Evolutionary conservation across 1,284 basidiomycete genomes (phyloP).

Genomic region (Coniophora puteana): DNA sequence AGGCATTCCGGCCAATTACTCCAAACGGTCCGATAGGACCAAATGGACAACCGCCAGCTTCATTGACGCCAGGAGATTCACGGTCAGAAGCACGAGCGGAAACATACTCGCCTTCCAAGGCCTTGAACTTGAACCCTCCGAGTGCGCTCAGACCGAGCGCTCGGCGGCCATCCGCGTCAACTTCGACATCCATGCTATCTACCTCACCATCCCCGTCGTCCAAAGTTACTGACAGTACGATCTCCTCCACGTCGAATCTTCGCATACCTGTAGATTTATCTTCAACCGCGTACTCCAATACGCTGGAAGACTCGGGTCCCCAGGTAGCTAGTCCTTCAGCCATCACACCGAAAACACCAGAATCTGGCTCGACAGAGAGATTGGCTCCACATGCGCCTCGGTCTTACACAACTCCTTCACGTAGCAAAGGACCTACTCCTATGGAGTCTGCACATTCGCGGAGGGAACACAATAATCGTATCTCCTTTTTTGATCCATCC

Average conservation of each 20-base stretch:
- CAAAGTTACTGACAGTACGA: constrained; percentile 21
- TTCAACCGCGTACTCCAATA: too few relatives aligned
- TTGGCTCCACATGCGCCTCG: too few relatives aligned
- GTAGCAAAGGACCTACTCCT: constrained; percentile 4
- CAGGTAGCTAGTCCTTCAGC: constrained; percentile 5
- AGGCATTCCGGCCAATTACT: too few relatives aligned
- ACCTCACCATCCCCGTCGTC: constrained; percentile 14
- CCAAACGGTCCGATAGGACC: too few relatives aligned
- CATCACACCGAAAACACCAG: too few relatives aligned
- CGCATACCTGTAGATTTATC: constrained; percentile 20
- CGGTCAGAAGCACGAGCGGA: constrained; percentile 14
- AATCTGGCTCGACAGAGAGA: too few relatives aligned
- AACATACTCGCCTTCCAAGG: constrained; percentile 16
- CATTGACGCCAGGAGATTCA: too few relatives aligned
- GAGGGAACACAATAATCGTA: constrained; percentile 62
- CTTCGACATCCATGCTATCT: constrained; percentile 19
- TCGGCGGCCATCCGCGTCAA: constrained; percentile 33
- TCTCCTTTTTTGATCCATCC: constrained; percentile 76
- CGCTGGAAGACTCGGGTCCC: constrained; percentile 18
- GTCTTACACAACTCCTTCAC: constrained; percentile 15
- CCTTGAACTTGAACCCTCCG: constrained; percentile 20
- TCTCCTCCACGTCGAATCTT: constrained; percentile 10
- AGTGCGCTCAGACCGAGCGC: constrained; percentile 32
- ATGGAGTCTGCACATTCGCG: constrained; percentile 30
- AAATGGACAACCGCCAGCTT: too few relatives aligned